These are phyloP conservation scores for Litchi chinensis DNA, from an alignment of 345 rosid genomes.

Conservation along the genomic window DNA sequence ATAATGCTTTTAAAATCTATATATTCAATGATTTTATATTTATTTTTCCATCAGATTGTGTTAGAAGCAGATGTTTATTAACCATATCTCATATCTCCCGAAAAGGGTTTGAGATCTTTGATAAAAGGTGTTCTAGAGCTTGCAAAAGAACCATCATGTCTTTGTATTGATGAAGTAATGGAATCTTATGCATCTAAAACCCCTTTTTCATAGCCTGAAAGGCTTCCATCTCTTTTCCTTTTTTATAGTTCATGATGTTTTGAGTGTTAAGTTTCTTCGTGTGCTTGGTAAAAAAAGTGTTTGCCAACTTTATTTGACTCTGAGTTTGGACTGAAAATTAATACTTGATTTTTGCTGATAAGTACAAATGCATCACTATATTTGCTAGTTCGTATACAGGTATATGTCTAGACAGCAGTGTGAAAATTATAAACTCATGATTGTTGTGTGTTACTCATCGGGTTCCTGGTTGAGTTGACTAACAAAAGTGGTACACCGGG, in stretches of 20 bases:
- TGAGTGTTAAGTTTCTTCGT: not conserved
- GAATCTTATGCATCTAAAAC: not conserved
- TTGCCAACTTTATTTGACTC: slow-evolving; percentile 9
- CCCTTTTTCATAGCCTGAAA: not conserved
- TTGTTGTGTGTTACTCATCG: slow-evolving; percentile 5
- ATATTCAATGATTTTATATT: not conserved
- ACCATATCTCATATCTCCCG: slow-evolving; percentile 43
- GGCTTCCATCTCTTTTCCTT: not conserved
- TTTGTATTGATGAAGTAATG: slow-evolving; percentile 78
- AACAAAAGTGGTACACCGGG: slow-evolving; percentile 60
- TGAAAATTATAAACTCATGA: not conserved
- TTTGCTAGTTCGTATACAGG: not conserved
- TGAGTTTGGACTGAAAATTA: not conserved
- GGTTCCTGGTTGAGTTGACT: not conserved
- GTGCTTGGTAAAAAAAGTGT: not conserved
- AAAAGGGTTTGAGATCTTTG: slow-evolving; percentile 48
- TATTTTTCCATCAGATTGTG: slow-evolving; percentile 53
- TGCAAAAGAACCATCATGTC: slow-evolving; percentile 75
- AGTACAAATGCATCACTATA: not conserved
- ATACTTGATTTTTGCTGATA: not conserved
- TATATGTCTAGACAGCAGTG: slow-evolving; percentile 5
- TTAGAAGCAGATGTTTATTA: slow-evolving; percentile 84
- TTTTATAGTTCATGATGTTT: not conserved
- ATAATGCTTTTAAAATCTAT: slow-evolving; percentile 13
- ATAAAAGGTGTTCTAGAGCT: slow-evolving; percentile 74